Evolutionary conservation across 1,284 basidiomycete species (phyloP).

Genomic region (Pulchroboletus neoregius): DNA sequence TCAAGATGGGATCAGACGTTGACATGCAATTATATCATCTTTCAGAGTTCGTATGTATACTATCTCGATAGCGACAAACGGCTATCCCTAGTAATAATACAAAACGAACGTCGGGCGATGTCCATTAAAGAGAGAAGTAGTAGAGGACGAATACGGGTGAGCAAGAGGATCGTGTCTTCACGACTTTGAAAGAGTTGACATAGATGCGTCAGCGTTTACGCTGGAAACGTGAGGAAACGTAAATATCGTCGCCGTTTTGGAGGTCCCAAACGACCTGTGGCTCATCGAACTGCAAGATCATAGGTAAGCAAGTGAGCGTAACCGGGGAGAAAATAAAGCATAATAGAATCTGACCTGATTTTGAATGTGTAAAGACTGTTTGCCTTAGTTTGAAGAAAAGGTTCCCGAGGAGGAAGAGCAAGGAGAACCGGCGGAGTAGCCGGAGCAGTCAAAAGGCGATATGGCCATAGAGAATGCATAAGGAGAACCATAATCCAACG

Average conservation of each 20-base stretch:
- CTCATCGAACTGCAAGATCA: neutral
- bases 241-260: conserved; percentile 1
- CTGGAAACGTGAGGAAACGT: conserved; percentile 7
- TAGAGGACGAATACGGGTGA: neutral
- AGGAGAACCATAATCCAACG: neutral
- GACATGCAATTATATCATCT: conserved; percentile 8
- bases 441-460: conserved; percentile 18
- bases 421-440: conserved; percentile 15
- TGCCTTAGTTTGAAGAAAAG: conserved; percentile 3
- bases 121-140: conserved; percentile 5
- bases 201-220: conserved; percentile 3
- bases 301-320: neutral
- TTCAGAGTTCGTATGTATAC: conserved; percentile 5
- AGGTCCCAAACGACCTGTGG: neutral
- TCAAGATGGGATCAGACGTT: neutral
- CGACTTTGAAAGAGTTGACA: neutral
- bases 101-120: conserved; percentile 9
- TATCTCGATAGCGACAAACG: neutral
- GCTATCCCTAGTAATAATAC: conserved; percentile 6
- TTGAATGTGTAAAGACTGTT: neutral
- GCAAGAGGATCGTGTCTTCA: neutral
- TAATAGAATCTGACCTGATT: conserved; percentile 6
- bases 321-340: neutral
- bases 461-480: conserved; percentile 7
- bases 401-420: conserved; percentile 16